Base-by-base conservation (phyloP, 192 early-diverging fungal species). In the Chytriomyces sp. region DNA sequence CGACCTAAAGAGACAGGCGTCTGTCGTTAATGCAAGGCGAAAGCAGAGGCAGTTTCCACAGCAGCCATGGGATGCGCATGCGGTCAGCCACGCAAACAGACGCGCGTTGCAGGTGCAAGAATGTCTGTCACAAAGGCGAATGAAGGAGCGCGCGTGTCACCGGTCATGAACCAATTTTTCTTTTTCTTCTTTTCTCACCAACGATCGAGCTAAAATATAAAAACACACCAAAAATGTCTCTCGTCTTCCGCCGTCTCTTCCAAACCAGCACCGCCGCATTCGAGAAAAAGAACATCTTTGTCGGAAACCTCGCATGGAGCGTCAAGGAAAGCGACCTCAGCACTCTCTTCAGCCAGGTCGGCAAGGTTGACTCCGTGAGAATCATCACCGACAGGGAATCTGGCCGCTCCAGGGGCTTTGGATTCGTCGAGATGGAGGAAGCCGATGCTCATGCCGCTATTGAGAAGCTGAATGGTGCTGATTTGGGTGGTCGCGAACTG, bases 291-390 rank as follows among this genome's bases (percentile, higher is more conserved):
- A 87, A 84, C 63, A 77, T 93, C 66, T 94, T 91, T 79, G 89
- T 93, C 59, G 92, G 92, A 57, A 87, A 87, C 82, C 82, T 94
- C 49, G 82, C 90, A 48, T 94, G 86, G 87, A 85, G 88, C 65
- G 83, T 83, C 53, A 84, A 85, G 70, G 82, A 82, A 26, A 88
- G 92, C 62, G 85, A 86, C 81, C 81, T 94, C 63, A 77, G 76
- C 24, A 50, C 80, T 23, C 84, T 87, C 75, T 92, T 94, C 50
- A 60, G 76, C 43, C 83, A 89, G 76, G 85, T 81, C 72, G 94
- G 94, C 75, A 81, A 86, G 68, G 86, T 97, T 64, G 76, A 84
- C 5, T 85, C 79, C 72, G 90, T 91, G 45, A 89, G 92, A 46
- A 85, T 97, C 62, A 87, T 93, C 59, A 91, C 78, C 44, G 91